Conservation (phyloP, 75 land plant genomes). For the Picea glauca region DNA sequence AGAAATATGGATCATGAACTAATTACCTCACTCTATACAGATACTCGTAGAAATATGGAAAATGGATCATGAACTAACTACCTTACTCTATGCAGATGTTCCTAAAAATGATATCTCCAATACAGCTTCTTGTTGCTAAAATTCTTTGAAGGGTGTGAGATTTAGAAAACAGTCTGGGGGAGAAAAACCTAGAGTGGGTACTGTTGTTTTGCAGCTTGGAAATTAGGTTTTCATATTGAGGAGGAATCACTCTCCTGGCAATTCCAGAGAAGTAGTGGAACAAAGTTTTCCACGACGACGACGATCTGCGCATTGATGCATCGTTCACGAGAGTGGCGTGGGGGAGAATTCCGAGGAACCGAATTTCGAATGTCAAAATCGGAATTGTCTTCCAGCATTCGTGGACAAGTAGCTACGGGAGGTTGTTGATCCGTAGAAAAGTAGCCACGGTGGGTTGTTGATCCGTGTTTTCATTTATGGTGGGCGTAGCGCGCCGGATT, state of each 20-base stretch:
- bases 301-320: background rate
- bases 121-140: too few relatives aligned
- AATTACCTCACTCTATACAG: background rate
- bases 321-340: slow-evolving; percentile 7
- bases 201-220: background rate
- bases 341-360: background rate
- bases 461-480: background rate
- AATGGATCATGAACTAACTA: too few relatives aligned
- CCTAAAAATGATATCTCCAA: too few relatives aligned
- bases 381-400: background rate
- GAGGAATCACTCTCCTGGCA: too few relatives aligned
- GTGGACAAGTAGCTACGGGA: background rate
- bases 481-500: background rate
- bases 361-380: background rate
- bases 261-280: background rate
- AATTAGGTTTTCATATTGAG: background rate
- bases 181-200: background rate
- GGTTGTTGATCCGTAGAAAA: background rate
- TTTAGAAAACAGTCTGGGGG: too few relatives aligned
- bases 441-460: background rate
- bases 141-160: too few relatives aligned
- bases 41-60: too few relatives aligned
- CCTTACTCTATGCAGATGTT: too few relatives aligned
- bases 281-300: background rate
- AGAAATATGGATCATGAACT: background rate